Base-by-base conservation (phyloP, 1,284 basidiomycete genomes). In the Sutorius eximius region DNA sequence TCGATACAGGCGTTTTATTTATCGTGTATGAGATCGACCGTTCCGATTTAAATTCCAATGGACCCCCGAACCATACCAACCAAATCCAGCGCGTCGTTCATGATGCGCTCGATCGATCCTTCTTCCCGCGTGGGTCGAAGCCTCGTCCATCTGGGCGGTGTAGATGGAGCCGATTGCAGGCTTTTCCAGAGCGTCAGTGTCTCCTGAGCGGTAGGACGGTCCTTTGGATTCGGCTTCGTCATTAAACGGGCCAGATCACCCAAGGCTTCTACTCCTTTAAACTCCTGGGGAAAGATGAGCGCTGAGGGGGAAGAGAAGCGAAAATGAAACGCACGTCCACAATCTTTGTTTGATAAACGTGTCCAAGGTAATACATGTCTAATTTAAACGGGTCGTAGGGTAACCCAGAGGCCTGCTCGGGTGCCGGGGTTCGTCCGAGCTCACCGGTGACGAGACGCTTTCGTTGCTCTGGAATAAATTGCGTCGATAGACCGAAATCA, bases 401-500 rank as follows among this genome's bases (percentile, higher is more conserved):
- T 6, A 20, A 20, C 0, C 57, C 61, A 0, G 49, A 54, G 1
- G 1, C 22, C 5, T 61, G 65, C 1, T 63, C 58, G 1, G 63
- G 65, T 0, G 61, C 61, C 2, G 22, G 9, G 16, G 49, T 51
- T 30, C 52, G 49, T 3, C 62, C 64, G 0, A 47, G 18, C 0
- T 10, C 2, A 4, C 57, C 62, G 0, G 51, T 53, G 0, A 65
- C 52, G 0, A 51, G 24, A 5, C 33, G 51, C 1, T 46, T 32
- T 0, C 1, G 5, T 20, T 62, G 32, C 0, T 16, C 45, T 0
- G 51, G 18, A n/a, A 2, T 1, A 10, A 65, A 56, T 4, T 48
- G 3, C 0, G 46, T 53, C 0, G 64, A 65, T 1, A 62, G 10
- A 0, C 67, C 62, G 32, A 67, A 72, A 48, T 68, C 70, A 13